Conservation (phyloP, 1,284 basidiomycete genomes). For the Papiliotrema nemorosa region DNA sequence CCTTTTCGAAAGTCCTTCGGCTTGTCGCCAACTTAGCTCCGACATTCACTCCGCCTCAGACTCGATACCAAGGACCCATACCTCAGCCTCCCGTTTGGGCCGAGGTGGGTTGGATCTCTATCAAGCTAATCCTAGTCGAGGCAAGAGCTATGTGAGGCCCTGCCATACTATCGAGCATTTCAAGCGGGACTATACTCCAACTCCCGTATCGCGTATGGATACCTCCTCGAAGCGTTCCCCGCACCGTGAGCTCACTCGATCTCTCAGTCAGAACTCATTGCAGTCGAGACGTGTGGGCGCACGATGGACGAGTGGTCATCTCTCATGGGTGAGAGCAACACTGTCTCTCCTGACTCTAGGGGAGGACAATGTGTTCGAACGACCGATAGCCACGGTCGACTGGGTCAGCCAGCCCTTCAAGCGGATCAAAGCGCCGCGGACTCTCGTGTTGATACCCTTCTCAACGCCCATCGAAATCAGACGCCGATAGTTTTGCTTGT, state of each 20-base stretch:
- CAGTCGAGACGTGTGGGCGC: slow-evolving; percentile 43
- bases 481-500: slow-evolving; percentile 38
- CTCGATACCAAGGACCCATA: slow-evolving; percentile 5
- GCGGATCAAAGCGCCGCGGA: slow-evolving; percentile 34
- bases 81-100: slow-evolving; percentile 40
- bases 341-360: slow-evolving; percentile 5
- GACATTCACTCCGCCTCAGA: not conserved
- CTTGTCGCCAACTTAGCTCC: slow-evolving; percentile 14
- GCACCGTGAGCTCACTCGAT: slow-evolving; percentile 29
- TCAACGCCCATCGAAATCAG: slow-evolving; percentile 21
- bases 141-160: slow-evolving; percentile 45
- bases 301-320: slow-evolving; percentile 35
- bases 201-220: slow-evolving; percentile 34
- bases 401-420: slow-evolving; percentile 21
- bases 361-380: slow-evolving; percentile 31
- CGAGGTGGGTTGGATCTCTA: slow-evolving; percentile 20
- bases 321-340: slow-evolving; percentile 34
- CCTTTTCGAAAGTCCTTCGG: slow-evolving; percentile 24
- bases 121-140: slow-evolving; percentile 23
- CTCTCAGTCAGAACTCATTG: not conserved
- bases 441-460: slow-evolving; percentile 33
- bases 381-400: slow-evolving; percentile 4
- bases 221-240: slow-evolving; percentile 40
- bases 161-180: slow-evolving; percentile 46
- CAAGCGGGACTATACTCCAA: slow-evolving; percentile 44